Conservation (phyloP, 352 stramenopile genomes). For the Globisporangium sylvaticum region DNA sequence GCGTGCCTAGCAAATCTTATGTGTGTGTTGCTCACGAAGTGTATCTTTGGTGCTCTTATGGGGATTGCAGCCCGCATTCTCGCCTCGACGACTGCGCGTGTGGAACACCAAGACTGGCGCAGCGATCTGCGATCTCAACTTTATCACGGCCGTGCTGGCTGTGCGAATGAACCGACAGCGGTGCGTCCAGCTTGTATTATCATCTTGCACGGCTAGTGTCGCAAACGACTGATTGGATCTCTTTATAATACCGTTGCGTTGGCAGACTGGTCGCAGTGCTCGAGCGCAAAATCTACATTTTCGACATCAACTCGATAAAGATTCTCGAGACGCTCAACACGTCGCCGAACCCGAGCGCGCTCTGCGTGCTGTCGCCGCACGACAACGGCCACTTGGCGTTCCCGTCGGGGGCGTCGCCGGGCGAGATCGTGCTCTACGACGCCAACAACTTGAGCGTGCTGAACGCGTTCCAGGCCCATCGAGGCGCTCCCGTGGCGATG, state of each 20-base stretch:
- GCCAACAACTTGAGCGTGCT: conserved; percentile 90
- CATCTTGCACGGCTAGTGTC: background rate
- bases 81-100: conserved; percentile 82
- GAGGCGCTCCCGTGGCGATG: conserved; percentile 83
- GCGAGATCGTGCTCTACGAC: conserved; percentile 91
- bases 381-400: conserved; percentile 86
- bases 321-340: conserved; percentile 90
- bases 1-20: background rate
- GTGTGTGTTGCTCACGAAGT: background rate
- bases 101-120: conserved; percentile 91
- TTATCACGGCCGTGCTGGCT: conserved; percentile 85
- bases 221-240: background rate
- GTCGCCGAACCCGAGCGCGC: conserved; percentile 78
- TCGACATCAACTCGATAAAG: conserved; percentile 93
- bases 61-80: conserved; percentile 78
- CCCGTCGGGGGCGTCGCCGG: conserved; percentile 69
- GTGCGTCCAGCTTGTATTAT: conserved; percentile 20
- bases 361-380: conserved; percentile 83
- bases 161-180: conserved; percentile 91
- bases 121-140: conserved; percentile 91
- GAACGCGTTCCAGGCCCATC: conserved; percentile 89
- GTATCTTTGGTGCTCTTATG: background rate
- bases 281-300: conserved; percentile 90
- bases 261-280: conserved; percentile 76
- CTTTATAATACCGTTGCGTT: background rate